Evolutionary conservation across 345 rosid genomes (phyloP).

Genomic region (Geranium rotundifolium): DNA sequence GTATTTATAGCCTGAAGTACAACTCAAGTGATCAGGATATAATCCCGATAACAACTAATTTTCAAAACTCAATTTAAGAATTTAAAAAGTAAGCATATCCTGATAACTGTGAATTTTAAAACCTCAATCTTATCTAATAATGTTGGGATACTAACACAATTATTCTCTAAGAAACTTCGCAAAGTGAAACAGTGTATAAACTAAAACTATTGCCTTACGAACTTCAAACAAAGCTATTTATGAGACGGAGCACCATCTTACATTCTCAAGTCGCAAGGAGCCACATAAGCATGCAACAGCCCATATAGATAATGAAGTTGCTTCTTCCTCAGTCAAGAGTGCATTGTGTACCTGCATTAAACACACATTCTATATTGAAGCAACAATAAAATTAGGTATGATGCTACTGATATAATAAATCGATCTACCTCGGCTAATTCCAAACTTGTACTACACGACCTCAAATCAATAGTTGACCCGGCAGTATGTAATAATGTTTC

Average conservation of each 20-base stretch:
- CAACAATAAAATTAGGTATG: neutral
- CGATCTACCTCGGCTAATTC: constrained; percentile 65
- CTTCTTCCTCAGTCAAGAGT: constrained; percentile 82
- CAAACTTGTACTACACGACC: constrained; percentile 61
- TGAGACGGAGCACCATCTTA: constrained; percentile 17
- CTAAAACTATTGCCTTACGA: too few species aligned
- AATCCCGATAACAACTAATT: too few species aligned
- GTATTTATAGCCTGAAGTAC: too few species aligned
- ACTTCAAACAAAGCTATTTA: neutral
- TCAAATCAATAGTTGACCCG: constrained; percentile 57
- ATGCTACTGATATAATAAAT: constrained; percentile 1
- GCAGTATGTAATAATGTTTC: constrained; percentile 41
- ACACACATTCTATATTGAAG: constrained; percentile 1
- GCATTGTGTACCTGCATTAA: constrained; percentile 49
- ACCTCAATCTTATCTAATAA: too few species aligned
- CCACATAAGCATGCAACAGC: constrained; percentile 87
- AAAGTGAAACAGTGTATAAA: too few species aligned
- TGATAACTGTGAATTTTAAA: too few species aligned
- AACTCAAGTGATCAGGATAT: too few species aligned
- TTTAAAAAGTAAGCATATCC: too few species aligned
- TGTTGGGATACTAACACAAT: too few species aligned
- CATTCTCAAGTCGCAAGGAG: constrained; percentile 80
- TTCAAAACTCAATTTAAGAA: too few species aligned
- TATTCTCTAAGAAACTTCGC: too few species aligned
- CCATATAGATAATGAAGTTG: constrained; percentile 76